Conservation (phyloP, 768 basidiomycete genomes). For the Lactarius trivialis region DNA sequence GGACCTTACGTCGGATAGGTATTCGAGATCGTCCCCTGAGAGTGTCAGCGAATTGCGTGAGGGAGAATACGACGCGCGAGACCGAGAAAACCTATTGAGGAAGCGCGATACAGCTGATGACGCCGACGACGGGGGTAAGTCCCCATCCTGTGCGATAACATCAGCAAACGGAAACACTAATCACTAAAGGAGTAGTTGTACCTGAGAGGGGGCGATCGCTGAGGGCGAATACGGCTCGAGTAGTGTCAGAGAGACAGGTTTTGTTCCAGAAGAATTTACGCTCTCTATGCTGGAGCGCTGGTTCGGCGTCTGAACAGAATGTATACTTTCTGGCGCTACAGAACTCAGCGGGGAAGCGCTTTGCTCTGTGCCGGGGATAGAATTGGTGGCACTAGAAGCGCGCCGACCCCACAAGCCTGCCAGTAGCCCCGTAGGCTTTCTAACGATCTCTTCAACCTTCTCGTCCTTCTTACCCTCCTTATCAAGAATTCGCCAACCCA, state of each 20-base stretch:
- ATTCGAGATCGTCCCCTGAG: conserved; percentile 76
- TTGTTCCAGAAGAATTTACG: conserved; percentile 1
- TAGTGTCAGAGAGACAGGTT: not conserved
- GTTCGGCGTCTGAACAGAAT: not conserved
- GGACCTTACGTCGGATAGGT: conserved; percentile 63
- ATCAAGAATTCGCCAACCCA: conserved; percentile 68
- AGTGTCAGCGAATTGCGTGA: conserved; percentile 57
- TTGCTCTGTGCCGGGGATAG: not conserved
- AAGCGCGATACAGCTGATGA: conserved; percentile 79
- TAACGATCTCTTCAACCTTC: conserved; percentile 40
- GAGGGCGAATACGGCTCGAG: not conserved
- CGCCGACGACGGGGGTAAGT: conserved; percentile 23
- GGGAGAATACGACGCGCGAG: conserved; percentile 37
- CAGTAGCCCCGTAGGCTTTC: conserved; percentile 52
- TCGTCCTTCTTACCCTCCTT: conserved; percentile 39
- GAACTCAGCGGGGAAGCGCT: not conserved
- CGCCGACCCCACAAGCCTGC: conserved; percentile 61
- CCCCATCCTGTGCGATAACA: conserved; percentile 20
- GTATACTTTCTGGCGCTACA: not conserved
- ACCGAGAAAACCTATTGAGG: conserved; percentile 60
- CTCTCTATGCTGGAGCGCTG: conserved; percentile 8
- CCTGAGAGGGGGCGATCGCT: not conserved
- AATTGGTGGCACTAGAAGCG: conserved; percentile 6
- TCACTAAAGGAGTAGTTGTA: conserved; percentile 20
- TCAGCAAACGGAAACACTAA: conserved; percentile 20